Percentiles rank a stretch among this genome's conserved stretches.
Conservation (phyloP, 306 rosid species). For the Cucurbita argyrosperma region DNA sequence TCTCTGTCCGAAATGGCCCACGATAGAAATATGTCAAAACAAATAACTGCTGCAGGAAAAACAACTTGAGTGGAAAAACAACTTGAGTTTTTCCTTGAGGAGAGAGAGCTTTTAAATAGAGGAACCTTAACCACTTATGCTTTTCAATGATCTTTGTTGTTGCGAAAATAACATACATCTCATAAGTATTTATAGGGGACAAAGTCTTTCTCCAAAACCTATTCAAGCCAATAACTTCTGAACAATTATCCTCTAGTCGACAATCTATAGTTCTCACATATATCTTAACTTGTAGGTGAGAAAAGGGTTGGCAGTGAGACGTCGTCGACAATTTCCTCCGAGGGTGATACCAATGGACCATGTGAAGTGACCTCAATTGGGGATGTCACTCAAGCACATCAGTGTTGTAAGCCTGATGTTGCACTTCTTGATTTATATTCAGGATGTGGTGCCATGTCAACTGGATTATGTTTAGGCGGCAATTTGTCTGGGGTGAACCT, state of each 20-base stretch:
- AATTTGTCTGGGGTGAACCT: slow-evolving; percentile 37
- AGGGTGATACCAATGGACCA: slow-evolving; percentile 20
- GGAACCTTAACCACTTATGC: no score
- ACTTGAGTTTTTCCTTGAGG: no score
- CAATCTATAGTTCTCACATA: neutral
- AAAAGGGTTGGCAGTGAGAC: slow-evolving; percentile 28
- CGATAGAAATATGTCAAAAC: no score
- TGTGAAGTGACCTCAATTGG: slow-evolving; percentile 17
- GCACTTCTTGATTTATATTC: slow-evolving; percentile 51
- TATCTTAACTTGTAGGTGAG: slow-evolving; percentile 18
- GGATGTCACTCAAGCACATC: slow-evolving; percentile 2
- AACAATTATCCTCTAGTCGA: neutral
- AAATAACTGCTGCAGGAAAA: no score
- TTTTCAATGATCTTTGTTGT: no score
- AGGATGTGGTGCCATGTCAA: slow-evolving; percentile 94
- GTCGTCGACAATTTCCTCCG: slow-evolving; percentile 57
- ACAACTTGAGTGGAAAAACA: no score
- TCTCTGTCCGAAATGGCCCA: neutral
- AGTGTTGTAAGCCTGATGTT: slow-evolving; percentile 19
- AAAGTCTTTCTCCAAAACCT: no score
- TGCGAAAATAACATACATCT: no score
- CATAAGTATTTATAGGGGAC: no score
- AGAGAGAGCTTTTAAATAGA: no score
- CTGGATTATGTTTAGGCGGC: slow-evolving; percentile 74
- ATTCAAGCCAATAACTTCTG: no score